Conservation (phyloP, 805 yeast species). For the Geotrichum ghanense region DNA sequence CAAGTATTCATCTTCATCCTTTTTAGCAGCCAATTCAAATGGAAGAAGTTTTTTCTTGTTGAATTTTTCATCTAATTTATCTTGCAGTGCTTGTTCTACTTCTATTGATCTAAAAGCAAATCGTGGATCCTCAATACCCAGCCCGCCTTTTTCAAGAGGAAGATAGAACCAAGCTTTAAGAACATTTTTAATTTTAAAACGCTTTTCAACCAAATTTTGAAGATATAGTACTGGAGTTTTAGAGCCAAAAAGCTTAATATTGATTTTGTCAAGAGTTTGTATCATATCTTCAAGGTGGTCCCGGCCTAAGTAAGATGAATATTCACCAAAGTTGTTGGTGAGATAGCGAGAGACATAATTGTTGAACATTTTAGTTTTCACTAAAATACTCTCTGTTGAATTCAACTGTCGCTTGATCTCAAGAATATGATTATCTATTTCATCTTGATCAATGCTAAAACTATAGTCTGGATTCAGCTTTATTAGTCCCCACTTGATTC, state of each 20-base stretch:
- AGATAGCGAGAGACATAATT: not conserved
- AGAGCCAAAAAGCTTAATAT: not conserved
- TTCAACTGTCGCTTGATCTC: not conserved
- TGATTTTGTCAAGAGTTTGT: not conserved
- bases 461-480: not conserved
- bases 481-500: not conserved
- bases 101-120: not conserved
- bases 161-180: not conserved
- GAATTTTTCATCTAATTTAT: not conserved
- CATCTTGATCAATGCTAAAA: not conserved
- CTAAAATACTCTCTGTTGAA: not conserved
- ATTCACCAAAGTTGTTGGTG: constrained; percentile 1
- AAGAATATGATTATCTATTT: not conserved
- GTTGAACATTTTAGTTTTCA: not conserved
- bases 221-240: not conserved
- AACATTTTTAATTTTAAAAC: not conserved
- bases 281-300: not conserved
- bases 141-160: not conserved
- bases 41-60: not conserved
- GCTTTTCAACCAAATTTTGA: not conserved
- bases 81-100: not conserved
- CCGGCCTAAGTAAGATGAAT: not conserved
- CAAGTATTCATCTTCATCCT: not conserved
- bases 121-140: not conserved
- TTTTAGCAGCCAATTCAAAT: not conserved